Evolutionary conservation across 495 filamentous ascomycete species (phyloP).

Genomic region (Aspergillus funiculosus): DNA sequence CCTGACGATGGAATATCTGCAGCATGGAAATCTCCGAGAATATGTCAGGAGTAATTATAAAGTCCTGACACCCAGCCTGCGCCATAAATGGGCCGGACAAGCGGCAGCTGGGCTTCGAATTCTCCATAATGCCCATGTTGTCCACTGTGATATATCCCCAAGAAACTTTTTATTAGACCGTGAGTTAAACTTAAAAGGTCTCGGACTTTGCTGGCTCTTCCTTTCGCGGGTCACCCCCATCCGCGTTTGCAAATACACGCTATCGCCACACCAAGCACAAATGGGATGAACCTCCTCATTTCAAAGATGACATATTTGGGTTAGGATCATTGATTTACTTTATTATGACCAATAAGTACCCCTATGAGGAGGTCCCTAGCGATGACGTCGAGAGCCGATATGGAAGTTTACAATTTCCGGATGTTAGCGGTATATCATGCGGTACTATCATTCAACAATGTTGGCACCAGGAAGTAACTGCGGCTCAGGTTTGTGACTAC

Average conservation of each 20-base stretch:
- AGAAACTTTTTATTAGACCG: constrained; percentile 5
- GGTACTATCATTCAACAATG: not conserved
- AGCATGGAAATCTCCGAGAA: constrained; percentile 1
- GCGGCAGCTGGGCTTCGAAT: not conserved
- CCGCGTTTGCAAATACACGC: not conserved
- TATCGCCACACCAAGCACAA: not conserved
- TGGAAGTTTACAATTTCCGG: not conserved
- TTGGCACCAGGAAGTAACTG: not conserved
- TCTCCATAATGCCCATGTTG: not conserved
- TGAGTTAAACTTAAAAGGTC: not conserved
- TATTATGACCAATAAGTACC: not conserved
- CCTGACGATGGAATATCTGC: constrained; percentile 1
- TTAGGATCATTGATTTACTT: not conserved
- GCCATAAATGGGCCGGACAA: not conserved
- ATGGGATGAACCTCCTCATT: not conserved
- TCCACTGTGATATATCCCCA: constrained; percentile 7
- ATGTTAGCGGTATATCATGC: not conserved
- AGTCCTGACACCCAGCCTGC: not conserved
- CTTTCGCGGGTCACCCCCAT: not conserved
- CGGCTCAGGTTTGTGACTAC: not conserved
- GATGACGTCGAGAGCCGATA: not conserved
- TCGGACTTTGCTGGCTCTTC: not conserved
- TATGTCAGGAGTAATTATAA: not conserved
- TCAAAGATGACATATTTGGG: not conserved
- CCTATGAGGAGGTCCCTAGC: not conserved